A percentile compares a stretch with the other conserved stretches of the same genome.
phyloP scores from a whole-genome alignment of 2,329 filamentous ascomycete species.

The Alternaria dauci region DNA sequence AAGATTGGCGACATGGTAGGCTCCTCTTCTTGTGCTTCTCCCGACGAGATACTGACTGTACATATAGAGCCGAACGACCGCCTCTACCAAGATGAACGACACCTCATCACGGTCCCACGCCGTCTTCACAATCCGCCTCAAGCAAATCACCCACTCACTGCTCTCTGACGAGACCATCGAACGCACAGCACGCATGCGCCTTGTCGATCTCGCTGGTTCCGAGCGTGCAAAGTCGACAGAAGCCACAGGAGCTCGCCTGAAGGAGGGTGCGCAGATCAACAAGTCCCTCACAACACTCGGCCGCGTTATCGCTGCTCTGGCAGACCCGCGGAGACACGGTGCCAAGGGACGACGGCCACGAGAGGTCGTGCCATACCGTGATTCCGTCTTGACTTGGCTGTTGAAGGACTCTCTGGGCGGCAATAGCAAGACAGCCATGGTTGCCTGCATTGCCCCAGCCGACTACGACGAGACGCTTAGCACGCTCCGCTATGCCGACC shows the following conservation, averaged over 20 bases:
- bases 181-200: conserved; percentile 87
- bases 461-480: conserved; percentile 98
- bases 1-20: conserved; percentile 76
- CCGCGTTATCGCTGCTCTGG: conserved; percentile 91
- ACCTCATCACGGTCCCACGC: conserved; percentile 95
- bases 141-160: conserved; percentile 97
- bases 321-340: conserved; percentile 67
- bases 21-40: background rate
- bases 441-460: conserved; percentile 92
- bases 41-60: conserved; percentile 14
- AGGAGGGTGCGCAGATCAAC: conserved; percentile 98
- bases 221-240: conserved; percentile 96
- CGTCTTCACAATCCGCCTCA: conserved; percentile 97
- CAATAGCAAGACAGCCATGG: conserved; percentile 99
- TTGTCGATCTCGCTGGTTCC: conserved; percentile 94
- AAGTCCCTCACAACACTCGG: conserved; percentile 96
- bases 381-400: conserved; percentile 84
- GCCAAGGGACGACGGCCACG: conserved; percentile 53
- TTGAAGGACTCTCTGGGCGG: conserved; percentile 95
- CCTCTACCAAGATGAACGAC: conserved; percentile 99
- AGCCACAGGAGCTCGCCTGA: conserved; percentile 86
- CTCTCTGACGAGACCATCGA: conserved; percentile 98
- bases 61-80: conserved; percentile 75
- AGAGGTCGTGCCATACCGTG: conserved; percentile 88
- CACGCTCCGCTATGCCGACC: conserved; percentile 94